Evolutionary conservation across 306 rosid genomes (phyloP).

Genomic region (Prunus salicina): DNA sequence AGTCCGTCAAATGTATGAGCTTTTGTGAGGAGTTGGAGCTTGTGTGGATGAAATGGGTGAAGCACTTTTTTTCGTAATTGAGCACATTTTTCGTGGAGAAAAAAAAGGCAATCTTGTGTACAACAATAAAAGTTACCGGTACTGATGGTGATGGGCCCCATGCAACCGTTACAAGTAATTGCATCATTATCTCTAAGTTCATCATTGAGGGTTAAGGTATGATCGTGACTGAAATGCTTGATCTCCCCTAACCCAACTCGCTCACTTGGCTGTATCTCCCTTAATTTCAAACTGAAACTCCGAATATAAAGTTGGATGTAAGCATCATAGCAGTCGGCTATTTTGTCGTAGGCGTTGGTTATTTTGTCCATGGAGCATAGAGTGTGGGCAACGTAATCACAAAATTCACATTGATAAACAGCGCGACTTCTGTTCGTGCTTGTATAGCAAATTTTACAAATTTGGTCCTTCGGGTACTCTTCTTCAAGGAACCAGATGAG

Average conservation of each 20-base stretch:
- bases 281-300: no score
- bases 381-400: no score
- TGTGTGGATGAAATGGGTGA: background rate
- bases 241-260: no score
- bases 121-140: background rate
- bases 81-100: background rate
- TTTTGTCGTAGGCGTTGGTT: no score
- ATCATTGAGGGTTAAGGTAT: background rate
- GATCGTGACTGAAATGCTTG: background rate
- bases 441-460: no score
- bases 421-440: no score
- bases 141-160: background rate
- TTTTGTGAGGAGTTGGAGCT: background rate
- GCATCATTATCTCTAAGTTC: background rate
- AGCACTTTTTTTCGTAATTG: background rate
- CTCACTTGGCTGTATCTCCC: no score
- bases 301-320: no score
- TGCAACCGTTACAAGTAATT: background rate
- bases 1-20: background rate
- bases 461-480: no score
- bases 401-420: fast-evolving
- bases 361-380: no score
- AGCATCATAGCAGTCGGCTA: no score
- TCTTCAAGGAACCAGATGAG: background rate
- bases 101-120: background rate